A percentile compares a stretch with the other conserved stretches of the same genome.
phyloP scores from a whole-genome alignment of 768 basidiomycete genomes.

The Russula sp. region DNA sequence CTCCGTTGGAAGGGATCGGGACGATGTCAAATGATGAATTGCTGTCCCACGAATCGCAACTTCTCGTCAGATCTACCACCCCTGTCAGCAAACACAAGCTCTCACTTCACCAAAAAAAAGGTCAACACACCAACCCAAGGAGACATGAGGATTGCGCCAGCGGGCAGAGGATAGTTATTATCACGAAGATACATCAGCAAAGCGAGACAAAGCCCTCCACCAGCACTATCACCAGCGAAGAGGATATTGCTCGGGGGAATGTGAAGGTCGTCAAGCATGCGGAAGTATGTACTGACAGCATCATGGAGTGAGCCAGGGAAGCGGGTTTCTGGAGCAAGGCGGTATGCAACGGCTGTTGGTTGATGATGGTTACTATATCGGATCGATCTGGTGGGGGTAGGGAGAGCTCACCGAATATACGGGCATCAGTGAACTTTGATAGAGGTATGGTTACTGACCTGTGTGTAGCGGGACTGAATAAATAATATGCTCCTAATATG shows the following conservation, averaged over 20 bases:
- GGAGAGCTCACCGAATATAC: constrained; percentile 70
- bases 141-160: constrained; percentile 84
- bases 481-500: constrained; percentile 79
- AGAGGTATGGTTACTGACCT: constrained; percentile 87
- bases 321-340: constrained; percentile 89
- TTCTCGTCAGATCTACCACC: constrained; percentile 82
- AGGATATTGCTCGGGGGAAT: constrained; percentile 91
- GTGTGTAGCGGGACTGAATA: constrained; percentile 88
- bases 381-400: not conserved
- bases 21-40: constrained; percentile 86
- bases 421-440: constrained; percentile 82
- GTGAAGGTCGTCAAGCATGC: constrained; percentile 81
- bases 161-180: constrained; percentile 77
- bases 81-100: constrained; percentile 12
- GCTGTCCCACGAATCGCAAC: constrained; percentile 96
- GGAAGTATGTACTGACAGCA: constrained; percentile 80
- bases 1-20: constrained; percentile 63
- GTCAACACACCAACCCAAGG: constrained; percentile 86
- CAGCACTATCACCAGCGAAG: constrained; percentile 89
- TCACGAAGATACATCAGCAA: constrained; percentile 94
- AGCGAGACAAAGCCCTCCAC: constrained; percentile 83
- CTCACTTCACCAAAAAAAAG: not conserved
- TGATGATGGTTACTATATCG: constrained; percentile 1
- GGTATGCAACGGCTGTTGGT: constrained; percentile 81
- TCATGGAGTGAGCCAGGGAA: constrained; percentile 92